Evolutionary conservation across 140 eudicot genomes (phyloP), one percentile per base, ranked within the genome.

Genomic region (Oenanthe javanica): DNA sequence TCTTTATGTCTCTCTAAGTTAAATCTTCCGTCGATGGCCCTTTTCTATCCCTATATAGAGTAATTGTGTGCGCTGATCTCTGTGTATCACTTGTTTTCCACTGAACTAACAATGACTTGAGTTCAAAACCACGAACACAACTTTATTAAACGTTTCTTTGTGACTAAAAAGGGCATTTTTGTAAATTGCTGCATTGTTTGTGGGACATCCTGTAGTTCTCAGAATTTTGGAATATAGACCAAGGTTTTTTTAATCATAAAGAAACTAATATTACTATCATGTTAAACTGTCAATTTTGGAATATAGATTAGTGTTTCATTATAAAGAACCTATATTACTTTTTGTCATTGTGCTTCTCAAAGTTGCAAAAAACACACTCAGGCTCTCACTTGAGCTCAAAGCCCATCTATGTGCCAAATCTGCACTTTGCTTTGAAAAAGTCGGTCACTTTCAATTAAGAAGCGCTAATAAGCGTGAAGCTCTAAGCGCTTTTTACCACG

Each of bases 121-220:
- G 31, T 31, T 31, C 31, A 31, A 31, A 31, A 31, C 31, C 31
- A 31, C 31, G 31, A 31, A 31, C 31, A 31, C 31, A 31, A 31
- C 31, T 31, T 31, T 31, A 31, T 31, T 31, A 31, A 31, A 31
- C 31, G 31, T 31, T 31, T 31, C 31, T 31, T 31, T 31, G 31
- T 31, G 31, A 31, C 31, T 31, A 31, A 31, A 31, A 31, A 31
- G 31, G 31, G 31, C 31, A 31, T 31, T 31, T 31, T 31, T 31
- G 31, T 31, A 31, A 31, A 31, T 31, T 59, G 47, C 36, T 4
- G 19, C 48, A 12, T 43, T 59, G 67, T 42, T 67, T 27, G 69
- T 14, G 11, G 46, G 75, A 67, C 57, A 83, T 81, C 59, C 50
- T 45, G 27, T 38, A 52, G 64, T 40, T 36, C 45, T 77, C 54